Percentiles rank a stretch among this genome's conserved stretches.
phyloP scores from a whole-genome alignment of 345 rosid species.

The Arabis alpina region DNA sequence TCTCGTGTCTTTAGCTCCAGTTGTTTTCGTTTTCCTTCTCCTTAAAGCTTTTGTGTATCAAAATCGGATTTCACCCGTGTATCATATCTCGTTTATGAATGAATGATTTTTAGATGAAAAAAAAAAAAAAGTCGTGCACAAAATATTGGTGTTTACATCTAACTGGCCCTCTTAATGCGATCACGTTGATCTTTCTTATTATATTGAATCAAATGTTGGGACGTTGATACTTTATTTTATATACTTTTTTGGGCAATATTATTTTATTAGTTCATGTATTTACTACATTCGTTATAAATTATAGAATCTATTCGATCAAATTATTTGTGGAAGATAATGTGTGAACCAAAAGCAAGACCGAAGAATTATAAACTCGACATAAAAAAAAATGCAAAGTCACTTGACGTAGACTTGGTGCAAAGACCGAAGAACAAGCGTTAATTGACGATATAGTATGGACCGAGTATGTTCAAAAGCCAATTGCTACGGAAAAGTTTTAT shows the following conservation, averaged over 20 bases:
- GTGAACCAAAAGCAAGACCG: not conserved
- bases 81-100: too few relatives aligned
- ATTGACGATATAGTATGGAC: too few relatives aligned
- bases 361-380: not conserved
- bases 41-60: too few relatives aligned
- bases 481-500: too few relatives aligned
- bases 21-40: too few relatives aligned
- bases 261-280: too few relatives aligned
- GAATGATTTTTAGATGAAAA: too few relatives aligned
- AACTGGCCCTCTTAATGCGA: not conserved
- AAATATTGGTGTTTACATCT: constrained; percentile 3
- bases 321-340: not conserved
- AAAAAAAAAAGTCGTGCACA: constrained; percentile 2
- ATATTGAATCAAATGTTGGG: not conserved
- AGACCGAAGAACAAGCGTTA: not conserved
- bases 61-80: too few relatives aligned
- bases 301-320: not conserved
- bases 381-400: not conserved
- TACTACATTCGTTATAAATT: too few relatives aligned
- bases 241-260: too few relatives aligned
- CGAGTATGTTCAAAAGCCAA: too few relatives aligned
- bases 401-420: not conserved
- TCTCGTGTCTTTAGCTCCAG: too few relatives aligned
- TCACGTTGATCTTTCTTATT: not conserved
- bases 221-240: not conserved